Conservation (phyloP, 768 basidiomycete genomes). For the Podaxis sp. region DNA sequence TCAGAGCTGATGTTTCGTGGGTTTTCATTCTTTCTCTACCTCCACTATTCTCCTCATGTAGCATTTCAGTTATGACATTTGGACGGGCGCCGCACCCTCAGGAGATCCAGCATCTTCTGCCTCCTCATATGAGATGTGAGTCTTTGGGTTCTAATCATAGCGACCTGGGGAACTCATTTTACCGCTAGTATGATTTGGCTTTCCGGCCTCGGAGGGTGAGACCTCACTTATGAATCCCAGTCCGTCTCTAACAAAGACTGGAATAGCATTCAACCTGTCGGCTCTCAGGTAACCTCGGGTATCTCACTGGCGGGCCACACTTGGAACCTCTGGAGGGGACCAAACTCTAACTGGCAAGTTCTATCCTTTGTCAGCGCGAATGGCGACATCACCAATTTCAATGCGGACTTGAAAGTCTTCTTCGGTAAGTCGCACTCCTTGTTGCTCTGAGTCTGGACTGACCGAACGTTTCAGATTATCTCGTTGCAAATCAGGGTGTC, state of each 20-base stretch:
- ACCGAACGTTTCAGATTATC: conserved; percentile 35
- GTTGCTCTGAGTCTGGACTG: not conserved
- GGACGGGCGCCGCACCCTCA: conserved; percentile 43
- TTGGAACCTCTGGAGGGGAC: conserved; percentile 59
- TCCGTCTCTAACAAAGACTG: not conserved
- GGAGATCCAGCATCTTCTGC: conserved; percentile 46
- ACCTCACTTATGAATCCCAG: not conserved
- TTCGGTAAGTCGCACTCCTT: conserved; percentile 40
- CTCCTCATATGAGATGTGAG: conserved; percentile 56
- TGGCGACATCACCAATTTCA: conserved; percentile 51
- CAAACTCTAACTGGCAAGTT: conserved; percentile 55
- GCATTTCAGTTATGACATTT: conserved; percentile 48
- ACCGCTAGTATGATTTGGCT: conserved; percentile 59
- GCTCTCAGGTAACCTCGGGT: conserved; percentile 43
- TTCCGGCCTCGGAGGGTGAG: conserved; percentile 52
- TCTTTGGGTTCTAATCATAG: conserved; percentile 1
- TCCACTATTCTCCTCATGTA: not conserved
- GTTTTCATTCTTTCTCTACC: not conserved
- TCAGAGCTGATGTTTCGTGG: conserved; percentile 49
- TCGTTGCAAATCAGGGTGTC: conserved; percentile 48
- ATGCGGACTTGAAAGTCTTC: conserved; percentile 52
- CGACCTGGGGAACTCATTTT: not conserved
- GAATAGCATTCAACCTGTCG: conserved; percentile 54
- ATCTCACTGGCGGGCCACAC: conserved; percentile 46
- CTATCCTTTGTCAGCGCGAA: conserved; percentile 51